Base-by-base conservation (phyloP, 257 asterid genomes). In the Jaltomata sinuosa region DNA sequence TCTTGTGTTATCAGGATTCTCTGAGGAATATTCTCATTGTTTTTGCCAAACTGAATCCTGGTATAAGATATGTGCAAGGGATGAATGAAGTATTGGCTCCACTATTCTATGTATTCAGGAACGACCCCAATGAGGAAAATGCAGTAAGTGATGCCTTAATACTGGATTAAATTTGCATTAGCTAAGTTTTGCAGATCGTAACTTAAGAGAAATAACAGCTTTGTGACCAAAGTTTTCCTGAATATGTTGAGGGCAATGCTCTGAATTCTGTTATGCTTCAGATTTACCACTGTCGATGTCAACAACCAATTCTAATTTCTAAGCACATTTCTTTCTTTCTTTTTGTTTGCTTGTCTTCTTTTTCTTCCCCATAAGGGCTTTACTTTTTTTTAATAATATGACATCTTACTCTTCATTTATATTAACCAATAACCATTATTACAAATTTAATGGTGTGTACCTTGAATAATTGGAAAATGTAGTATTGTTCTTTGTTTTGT, bases 21-120 rank as follows among this genome's bases (percentile, higher is more conserved):
- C 87, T 96, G 87, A 91, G 87, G 88, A 87, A 84, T 87, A 92
- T 94, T 86, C 88, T 94, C 89, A 92, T 92, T 84, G 81, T 96
- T 82, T 96, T 92, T 89, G 99, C 99, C 27, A 96, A 96, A 91
- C 87, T 96, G 89, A 96, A 96, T 90, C 99, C 99, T 50, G 98
- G 99, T 85, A 93, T 96, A 90, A 91, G 98, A 96, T 96, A 96
- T 40, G 99, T 96, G 84, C 99, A 96, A 92, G 99, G 99, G 89
- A 96, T 96, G 99, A 96, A 96, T 90, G 99, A 96, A 92, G 82
- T 96, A 72, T 88, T 96, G 90, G 99, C 99, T 0, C 99, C 99
- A 65, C 86, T 96, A 31, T 94, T 83, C 85, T 94, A 90, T 83
- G 92, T 94, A 81, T 94, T 94, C 88, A 91, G 89, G 87, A 96